Evolutionary conservation across 495 filamentous ascomycete genomes (phyloP), one percentile per base, ranked within the genome.

Genomic region (Glonium stellatum): DNA sequence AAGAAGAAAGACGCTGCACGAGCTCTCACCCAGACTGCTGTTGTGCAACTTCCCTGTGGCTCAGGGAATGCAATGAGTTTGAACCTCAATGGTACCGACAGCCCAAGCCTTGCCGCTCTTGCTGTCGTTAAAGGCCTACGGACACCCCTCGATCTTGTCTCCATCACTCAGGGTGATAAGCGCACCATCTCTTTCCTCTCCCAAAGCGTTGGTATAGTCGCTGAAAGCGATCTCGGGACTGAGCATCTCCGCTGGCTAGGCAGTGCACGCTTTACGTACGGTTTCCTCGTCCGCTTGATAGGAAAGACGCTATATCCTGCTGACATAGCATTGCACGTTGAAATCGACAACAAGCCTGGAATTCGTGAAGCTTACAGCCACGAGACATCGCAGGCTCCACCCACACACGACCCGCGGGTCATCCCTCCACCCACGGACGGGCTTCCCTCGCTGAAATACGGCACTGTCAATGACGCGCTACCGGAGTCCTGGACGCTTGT

Each of bases 161-260:
- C 89, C 18, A 80, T 98, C 65, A 95, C 92, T 0, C 92, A 97
- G 67, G 84, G 87, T 21, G 72, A 83, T 34, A 73, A 71, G 25
- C 83, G 88, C 34, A 88, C 77, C 0, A 72, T 97, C 10, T 95
- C 89, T 12, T 97, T 98, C 77, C 80, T 97, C 36, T 95, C 90
- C 3, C 92, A 97, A 70, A 84, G 90, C 1, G 79, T 92, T 42
- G 93, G 93, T 31, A 87, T 97, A 58, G 84, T 98, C 12, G 92
- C 93, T 0, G 93, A 97, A 62, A 78, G 79, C 23, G 93, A 98
- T 71, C 74, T 98, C 13, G 90, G 81, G 1, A 98, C 93, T 0
- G 93, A 97, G 59, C 77, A 95, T 66, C 71, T 97, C 41, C 83
- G 93, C 19, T 98, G 92, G 92, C 88, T 98, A 84, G 93, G 93